Percentiles rank a stretch among this genome's conserved stretches.
Conservation (phyloP, 1,284 basidiomycete genomes). For the Tilletia setariae region DNA sequence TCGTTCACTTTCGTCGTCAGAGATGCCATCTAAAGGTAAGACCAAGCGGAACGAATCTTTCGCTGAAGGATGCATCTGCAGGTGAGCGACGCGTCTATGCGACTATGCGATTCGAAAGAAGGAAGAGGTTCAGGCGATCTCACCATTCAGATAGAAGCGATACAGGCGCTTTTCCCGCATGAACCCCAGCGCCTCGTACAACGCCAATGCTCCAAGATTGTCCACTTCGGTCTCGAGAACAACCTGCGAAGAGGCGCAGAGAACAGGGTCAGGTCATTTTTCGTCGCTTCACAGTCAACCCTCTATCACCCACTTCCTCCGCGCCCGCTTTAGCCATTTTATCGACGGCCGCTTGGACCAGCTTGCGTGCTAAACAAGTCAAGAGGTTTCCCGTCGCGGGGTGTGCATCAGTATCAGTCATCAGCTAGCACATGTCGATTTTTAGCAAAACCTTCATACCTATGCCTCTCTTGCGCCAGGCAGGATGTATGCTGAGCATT, state of each 20-base stretch:
- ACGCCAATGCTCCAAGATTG: slow-evolving; percentile 76
- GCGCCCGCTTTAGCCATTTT: slow-evolving; percentile 76
- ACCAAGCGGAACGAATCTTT: slow-evolving; percentile 49
- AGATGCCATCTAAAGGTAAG: slow-evolving; percentile 21
- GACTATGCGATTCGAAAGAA: slow-evolving; percentile 44
- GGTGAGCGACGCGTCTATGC: slow-evolving; percentile 50
- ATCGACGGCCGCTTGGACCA: slow-evolving; percentile 66
- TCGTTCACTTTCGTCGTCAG: background rate
- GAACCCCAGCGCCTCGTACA: slow-evolving; percentile 91
- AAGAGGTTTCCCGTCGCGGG: background rate
- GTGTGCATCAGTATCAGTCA: background rate
- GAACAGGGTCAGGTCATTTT: too few relatives aligned
- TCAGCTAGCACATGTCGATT: background rate
- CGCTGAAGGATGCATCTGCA: slow-evolving; percentile 19
- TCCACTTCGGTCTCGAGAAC: slow-evolving; percentile 96
- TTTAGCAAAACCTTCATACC: slow-evolving; percentile 61
- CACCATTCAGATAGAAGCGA: slow-evolving; percentile 87
- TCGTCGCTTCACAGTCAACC: too few relatives aligned
- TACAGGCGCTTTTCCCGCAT: slow-evolving; percentile 90
- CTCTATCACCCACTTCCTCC: slow-evolving; percentile 66
- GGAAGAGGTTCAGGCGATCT: slow-evolving; percentile 54
- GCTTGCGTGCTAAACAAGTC: slow-evolving; percentile 19
- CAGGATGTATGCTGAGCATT: slow-evolving; percentile 66
- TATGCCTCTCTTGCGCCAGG: slow-evolving; percentile 65
- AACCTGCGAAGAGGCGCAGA: slow-evolving; percentile 62